Base-by-base conservation (phyloP, 176 grass and related monocot genomes). In the Rhynchospora tenuis region DNA sequence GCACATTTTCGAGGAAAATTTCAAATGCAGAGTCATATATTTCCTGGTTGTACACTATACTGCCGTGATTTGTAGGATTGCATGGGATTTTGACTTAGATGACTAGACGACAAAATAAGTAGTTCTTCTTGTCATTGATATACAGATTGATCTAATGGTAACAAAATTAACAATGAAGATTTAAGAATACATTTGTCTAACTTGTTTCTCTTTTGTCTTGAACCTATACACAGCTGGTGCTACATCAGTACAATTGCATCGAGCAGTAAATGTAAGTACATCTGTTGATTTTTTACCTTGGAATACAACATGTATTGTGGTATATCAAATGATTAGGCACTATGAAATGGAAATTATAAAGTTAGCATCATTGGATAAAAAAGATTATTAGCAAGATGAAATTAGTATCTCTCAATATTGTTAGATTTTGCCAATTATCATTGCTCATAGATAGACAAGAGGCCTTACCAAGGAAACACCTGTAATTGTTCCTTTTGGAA, bases 211-310 rank as follows among this genome's bases (percentile, higher is more conserved):
- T 83, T 84, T 64, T 76, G 73, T 76, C 13, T 54, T 51, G 48
- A 51, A 51, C 48, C 11, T 51, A 71, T 27, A 22, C 90, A 42
- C 92, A 98, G 95, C 89, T 84, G 90, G 92, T 86, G 88, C 94
- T 64, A 98, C 95, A 87, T 98, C 95, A 81, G 92, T 98, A 66
- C 95, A 98, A 87, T 89, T 98, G 85, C 89, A 92, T 81, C 91
- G 89, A 88, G 89, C 89, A 87, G 89, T 98, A 56, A 93, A 93
- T 86, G 92, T 98, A 93, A 87, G 92, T 88, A 73, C 47, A 72
- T 86, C 14, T 54, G 70, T 38, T 76, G 48, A 69, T 46, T 57
- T 59, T 22, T 79, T 23, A 19, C 70, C 22, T 24, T 74, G 46
- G 65, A 74, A 74, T 7, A 56, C 55, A 55, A 52, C 66, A 28